Percentiles rank a stretch among this genome's conserved stretches.
These are phyloP conservation scores for Boletus rex-veris DNA, from an alignment of 768 basidiomycete genomes.

Conservation along the genomic window DNA sequence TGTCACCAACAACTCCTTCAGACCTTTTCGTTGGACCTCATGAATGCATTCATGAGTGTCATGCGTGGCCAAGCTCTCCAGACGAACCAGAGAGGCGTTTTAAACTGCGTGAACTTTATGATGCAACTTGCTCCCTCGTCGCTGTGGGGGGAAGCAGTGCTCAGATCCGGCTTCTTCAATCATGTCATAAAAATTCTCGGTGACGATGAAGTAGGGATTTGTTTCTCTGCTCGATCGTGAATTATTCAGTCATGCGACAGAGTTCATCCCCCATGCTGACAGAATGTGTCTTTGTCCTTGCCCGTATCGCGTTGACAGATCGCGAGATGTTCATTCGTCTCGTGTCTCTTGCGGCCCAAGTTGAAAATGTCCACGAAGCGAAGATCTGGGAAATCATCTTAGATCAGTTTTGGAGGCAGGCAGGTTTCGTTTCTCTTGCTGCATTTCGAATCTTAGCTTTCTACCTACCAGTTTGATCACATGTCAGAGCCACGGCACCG, in stretches of 20 bases:
- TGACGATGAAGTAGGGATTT: constrained; percentile 58
- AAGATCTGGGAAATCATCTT: constrained; percentile 63
- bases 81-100: constrained; percentile 59
- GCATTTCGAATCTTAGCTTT: neutral
- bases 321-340: constrained; percentile 66
- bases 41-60: constrained; percentile 52
- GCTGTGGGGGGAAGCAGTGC: constrained; percentile 72
- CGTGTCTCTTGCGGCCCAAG: constrained; percentile 56
- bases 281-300: constrained; percentile 69
- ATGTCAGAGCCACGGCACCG: constrained; percentile 84
- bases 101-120: constrained; percentile 56
- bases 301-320: constrained; percentile 69
- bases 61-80: constrained; percentile 47
- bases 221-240: neutral
- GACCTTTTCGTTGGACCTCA: constrained; percentile 54
- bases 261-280: constrained; percentile 42
- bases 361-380: constrained; percentile 45
- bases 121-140: constrained; percentile 60
- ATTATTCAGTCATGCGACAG: constrained; percentile 21
- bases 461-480: constrained; percentile 68
- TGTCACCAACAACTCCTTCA: constrained; percentile 25
- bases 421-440: constrained; percentile 26
- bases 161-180: constrained; percentile 70
- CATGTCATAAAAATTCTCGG: constrained; percentile 55
- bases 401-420: constrained; percentile 82